Evolutionary conservation across 345 rosid species (phyloP), one percentile per base, ranked within the genome.

Genomic region (Gossypium arboreum): DNA sequence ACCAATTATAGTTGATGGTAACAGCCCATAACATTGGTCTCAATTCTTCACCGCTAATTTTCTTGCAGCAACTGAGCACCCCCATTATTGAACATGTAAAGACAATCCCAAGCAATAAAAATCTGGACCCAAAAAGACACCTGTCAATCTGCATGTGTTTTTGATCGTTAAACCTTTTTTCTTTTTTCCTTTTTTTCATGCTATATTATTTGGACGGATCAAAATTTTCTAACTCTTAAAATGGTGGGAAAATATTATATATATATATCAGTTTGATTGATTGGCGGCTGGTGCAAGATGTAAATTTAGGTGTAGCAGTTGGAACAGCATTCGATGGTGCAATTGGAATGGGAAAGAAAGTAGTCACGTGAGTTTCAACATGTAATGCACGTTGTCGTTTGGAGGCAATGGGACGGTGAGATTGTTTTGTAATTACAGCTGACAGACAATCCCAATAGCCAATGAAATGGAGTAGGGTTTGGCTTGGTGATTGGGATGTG

Each of bases 41-140:
- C 54, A 20, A 73, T 73, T 82, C 77, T 76, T 55, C 63, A 71
- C 85, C 81, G 79, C 58, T 54, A 61, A 59, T 77, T 79, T 60
- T 10, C 18, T 54, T 13, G 51, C 71, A 9, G 15, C 64, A 67
- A 50, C 18, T 39, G 7, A 34, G 41, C 41, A 34, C 57, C 75
- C 77, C 69, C 41, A 48, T 2, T 20, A 45, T 67, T 52, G 34
- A 62, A 17, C 52, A 25, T 9, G 45, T 34, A 39, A 12, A 68
- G 79, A 77, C 81, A 71, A 66, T 7, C 7, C 41, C 56, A 6
- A 9, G 51, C 64, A 71, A 7, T 47, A 71, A 76, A 76, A 43
- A 51, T 78, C 57, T n/a, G 2, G 55, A 4, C 17, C 71, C 65
- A 70, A 45, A 76, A 39, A 58, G 79, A 73, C 52, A 66, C 67